Conservation (phyloP, 2,329 filamentous ascomycete species). For the Arthrobotrys iridis region DNA sequence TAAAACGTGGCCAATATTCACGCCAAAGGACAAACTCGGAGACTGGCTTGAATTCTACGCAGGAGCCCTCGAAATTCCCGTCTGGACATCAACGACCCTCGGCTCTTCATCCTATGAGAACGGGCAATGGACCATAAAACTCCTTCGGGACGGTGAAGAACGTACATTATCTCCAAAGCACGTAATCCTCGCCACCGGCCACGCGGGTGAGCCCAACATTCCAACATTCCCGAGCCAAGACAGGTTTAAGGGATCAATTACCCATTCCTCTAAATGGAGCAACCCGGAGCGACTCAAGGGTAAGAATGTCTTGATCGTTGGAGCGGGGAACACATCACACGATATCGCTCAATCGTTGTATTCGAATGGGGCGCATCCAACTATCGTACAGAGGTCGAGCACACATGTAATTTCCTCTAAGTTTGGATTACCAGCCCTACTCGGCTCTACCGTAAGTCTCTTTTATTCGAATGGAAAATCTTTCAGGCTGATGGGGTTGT, state of each 20-base stretch:
- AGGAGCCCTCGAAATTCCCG: constrained; percentile 72
- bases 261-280: constrained; percentile 72
- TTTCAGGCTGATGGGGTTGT: constrained; percentile 56
- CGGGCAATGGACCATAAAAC: constrained; percentile 67
- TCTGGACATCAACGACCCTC: constrained; percentile 71
- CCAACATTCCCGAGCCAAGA: constrained; percentile 65
- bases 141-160: constrained; percentile 65
- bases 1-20: constrained; percentile 73
- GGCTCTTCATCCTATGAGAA: constrained; percentile 63
- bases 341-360: constrained; percentile 76
- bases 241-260: constrained; percentile 68
- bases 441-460: constrained; percentile 65
- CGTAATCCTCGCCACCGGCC: constrained; percentile 74
- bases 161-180: constrained; percentile 71
- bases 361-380: constrained; percentile 72
- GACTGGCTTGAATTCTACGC: constrained; percentile 76
- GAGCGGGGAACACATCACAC: constrained; percentile 74
- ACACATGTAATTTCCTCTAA: constrained; percentile 72
- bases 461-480: not conserved
- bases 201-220: constrained; percentile 72
- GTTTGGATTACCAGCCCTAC: constrained; percentile 66
- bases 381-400: constrained; percentile 74
- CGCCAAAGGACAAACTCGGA: constrained; percentile 76
- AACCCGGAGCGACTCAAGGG: constrained; percentile 62
- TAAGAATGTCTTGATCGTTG: constrained; percentile 73